A percentile compares a stretch with the other conserved stretches of the same genome.
Evolutionary conservation across 1,284 basidiomycete species (phyloP).

Genomic region (Ustilago trichophora): DNA sequence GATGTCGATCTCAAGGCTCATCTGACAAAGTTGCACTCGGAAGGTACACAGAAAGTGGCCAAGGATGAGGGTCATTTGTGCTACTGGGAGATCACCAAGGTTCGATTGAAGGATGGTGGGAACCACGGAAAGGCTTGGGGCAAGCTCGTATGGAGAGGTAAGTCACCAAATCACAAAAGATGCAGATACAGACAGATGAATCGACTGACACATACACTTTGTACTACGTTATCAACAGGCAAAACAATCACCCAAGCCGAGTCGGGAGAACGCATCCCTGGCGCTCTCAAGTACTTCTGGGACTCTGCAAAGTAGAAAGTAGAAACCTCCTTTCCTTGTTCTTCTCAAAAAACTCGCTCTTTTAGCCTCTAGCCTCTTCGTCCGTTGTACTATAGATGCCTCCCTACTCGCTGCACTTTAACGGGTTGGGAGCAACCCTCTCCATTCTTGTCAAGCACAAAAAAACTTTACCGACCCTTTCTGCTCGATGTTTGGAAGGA

Average conservation of each 20-base stretch:
- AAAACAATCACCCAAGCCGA: conserved; percentile 34
- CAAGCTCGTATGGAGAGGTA: conserved; percentile 52
- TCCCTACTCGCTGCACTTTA: too few relatives aligned
- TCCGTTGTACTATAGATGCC: conserved; percentile 24
- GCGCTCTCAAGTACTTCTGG: conserved; percentile 51
- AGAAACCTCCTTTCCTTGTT: too few relatives aligned
- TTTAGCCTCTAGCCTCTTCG: too few relatives aligned
- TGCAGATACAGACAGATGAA: too few relatives aligned
- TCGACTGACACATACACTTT: too few relatives aligned
- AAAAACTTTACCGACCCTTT: background rate
- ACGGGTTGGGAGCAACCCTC: too few relatives aligned
- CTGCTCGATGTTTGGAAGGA: too few relatives aligned
- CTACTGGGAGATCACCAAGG: conserved; percentile 55
- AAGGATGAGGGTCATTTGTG: conserved; percentile 32
- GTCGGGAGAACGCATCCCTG: conserved; percentile 40
- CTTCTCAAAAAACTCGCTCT: too few relatives aligned
- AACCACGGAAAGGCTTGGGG: conserved; percentile 57
- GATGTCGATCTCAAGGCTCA: conserved; percentile 24
- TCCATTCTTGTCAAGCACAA: too few relatives aligned
- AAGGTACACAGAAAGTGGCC: background rate
- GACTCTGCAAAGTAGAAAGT: conserved; percentile 29
- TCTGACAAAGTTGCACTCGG: conserved; percentile 6
- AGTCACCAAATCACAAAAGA: too few relatives aligned
- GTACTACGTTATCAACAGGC: too few relatives aligned
- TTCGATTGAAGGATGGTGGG: conserved; percentile 47